phyloP scores from a whole-genome alignment of 352 stramenopile species.

The Pythium insidiosum region DNA sequence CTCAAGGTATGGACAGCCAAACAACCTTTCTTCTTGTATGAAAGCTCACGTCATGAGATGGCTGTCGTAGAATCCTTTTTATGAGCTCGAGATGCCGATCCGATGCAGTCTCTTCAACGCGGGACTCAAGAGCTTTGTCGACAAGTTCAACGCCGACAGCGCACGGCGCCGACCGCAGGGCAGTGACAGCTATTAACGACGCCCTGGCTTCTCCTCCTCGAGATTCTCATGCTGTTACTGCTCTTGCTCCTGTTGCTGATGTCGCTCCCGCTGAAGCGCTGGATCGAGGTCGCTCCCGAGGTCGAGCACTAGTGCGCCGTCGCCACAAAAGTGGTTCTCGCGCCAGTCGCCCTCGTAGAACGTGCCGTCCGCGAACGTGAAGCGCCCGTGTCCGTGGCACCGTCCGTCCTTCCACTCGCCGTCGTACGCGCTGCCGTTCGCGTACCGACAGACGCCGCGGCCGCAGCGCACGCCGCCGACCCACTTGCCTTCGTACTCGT shows the following conservation, averaged over 20 bases:
- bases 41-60: neutral
- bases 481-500: constrained; percentile 68
- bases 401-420: constrained; percentile 77
- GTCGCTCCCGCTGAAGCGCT: constrained; percentile 1
- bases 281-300: constrained; percentile 24
- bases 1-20: constrained; percentile 71
- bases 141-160: constrained; percentile 78
- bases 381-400: constrained; percentile 70
- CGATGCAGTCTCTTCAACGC: constrained; percentile 90
- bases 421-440: constrained; percentile 66
- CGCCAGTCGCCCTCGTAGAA: constrained; percentile 84
- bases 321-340: constrained; percentile 58
- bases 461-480: constrained; percentile 71
- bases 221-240: constrained; percentile 2
- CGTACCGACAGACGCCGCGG: constrained; percentile 43
- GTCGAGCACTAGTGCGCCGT: constrained; percentile 55
- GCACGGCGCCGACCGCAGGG: constrained; percentile 42
- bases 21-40: neutral
- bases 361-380: constrained; percentile 63
- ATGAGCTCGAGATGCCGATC: constrained; percentile 94
- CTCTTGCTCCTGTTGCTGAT: neutral
- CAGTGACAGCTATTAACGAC: constrained; percentile 23
- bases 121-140: constrained; percentile 82
- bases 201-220: too few species aligned
- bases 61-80: constrained; percentile 85